Evolutionary conservation across 2,329 filamentous ascomycete species (phyloP).

Genomic region (Cephalotrichum gorgonifer): DNA sequence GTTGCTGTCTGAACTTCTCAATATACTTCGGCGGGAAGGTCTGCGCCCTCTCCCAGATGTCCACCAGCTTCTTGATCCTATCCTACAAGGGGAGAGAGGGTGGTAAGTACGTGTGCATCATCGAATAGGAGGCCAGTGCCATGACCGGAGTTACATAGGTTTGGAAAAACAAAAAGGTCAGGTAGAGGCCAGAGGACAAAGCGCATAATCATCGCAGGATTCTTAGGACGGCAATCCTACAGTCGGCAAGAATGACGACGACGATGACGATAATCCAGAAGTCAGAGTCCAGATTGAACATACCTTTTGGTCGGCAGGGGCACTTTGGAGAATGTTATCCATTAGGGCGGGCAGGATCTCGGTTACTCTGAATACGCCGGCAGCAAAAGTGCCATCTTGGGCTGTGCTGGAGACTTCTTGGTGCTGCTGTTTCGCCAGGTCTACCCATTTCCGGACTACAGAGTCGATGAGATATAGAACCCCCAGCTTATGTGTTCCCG

Average conservation of each 20-base stretch:
- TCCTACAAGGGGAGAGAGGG: constrained; percentile 2
- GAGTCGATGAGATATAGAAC: constrained; percentile 99
- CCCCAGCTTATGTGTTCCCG: constrained; percentile 91
- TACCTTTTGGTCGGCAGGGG: constrained; percentile 95
- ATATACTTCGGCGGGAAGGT: constrained; percentile 81
- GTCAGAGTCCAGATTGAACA: constrained; percentile 26
- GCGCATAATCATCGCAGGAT: not conserved
- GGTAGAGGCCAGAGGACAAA: not conserved
- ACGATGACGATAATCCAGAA: not conserved
- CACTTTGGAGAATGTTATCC: constrained; percentile 84
- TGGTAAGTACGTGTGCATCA: constrained; percentile 3
- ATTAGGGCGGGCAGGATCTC: constrained; percentile 89
- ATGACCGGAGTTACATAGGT: not conserved
- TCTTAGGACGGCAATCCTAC: not conserved
- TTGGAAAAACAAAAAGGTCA: not conserved
- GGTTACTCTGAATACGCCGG: constrained; percentile 92
- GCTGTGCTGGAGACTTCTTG: constrained; percentile 74
- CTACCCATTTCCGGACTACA: constrained; percentile 97
- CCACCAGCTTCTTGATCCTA: constrained; percentile 58
- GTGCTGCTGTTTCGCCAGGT: constrained; percentile 78
- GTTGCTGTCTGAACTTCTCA: constrained; percentile 68
- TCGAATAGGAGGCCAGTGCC: not conserved
- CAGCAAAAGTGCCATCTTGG: constrained; percentile 85
- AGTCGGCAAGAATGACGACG: no score
- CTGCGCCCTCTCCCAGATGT: constrained; percentile 94